Evolutionary conservation across 352 stramenopile species (phyloP).

Genomic region (Phytophthora fragariae): DNA sequence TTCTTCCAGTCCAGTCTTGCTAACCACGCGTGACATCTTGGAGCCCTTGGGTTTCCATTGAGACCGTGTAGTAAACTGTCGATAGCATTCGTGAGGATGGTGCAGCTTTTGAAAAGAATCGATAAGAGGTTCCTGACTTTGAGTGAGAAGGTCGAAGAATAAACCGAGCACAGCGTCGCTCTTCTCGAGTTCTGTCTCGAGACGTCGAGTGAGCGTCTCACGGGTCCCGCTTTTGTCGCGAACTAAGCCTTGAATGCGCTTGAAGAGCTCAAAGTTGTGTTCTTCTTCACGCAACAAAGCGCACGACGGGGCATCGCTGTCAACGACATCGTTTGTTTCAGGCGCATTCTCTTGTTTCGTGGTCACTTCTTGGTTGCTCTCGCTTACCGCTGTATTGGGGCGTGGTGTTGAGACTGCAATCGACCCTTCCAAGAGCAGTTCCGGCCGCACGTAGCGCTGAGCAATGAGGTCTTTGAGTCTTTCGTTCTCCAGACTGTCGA

Average conservation of each 20-base stretch:
- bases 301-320: slow-evolving; percentile 39
- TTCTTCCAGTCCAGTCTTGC: slow-evolving; percentile 15
- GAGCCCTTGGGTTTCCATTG: slow-evolving; percentile 41
- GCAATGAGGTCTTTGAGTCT: slow-evolving; percentile 54
- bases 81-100: slow-evolving; percentile 69
- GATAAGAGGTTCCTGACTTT: not conserved
- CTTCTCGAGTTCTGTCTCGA: slow-evolving; percentile 55
- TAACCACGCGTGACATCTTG: slow-evolving; percentile 16
- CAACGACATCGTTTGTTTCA: slow-evolving; percentile 22
- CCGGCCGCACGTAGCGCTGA: slow-evolving; percentile 45
- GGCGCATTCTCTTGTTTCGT: not conserved
- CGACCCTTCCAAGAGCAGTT: slow-evolving; percentile 54
- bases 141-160: slow-evolving; percentile 49
- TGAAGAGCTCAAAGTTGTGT: slow-evolving; percentile 56
- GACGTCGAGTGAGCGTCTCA: slow-evolving; percentile 31
- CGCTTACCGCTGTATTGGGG: not conserved
- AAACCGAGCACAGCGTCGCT: slow-evolving; percentile 51
- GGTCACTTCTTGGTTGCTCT: not conserved
- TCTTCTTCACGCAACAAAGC: slow-evolving; percentile 65
- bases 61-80: slow-evolving; percentile 49
- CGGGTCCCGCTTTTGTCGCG: slow-evolving; percentile 18
- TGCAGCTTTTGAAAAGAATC: slow-evolving; percentile 44
- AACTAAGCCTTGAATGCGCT: slow-evolving; percentile 46
- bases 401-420: not conserved
- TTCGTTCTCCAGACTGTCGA: slow-evolving; percentile 55